A percentile compares a stretch with the other conserved stretches of the same genome.
phyloP scores from a whole-genome alignment of 2,329 filamentous ascomycete genomes.

The Xylaria sp. region DNA sequence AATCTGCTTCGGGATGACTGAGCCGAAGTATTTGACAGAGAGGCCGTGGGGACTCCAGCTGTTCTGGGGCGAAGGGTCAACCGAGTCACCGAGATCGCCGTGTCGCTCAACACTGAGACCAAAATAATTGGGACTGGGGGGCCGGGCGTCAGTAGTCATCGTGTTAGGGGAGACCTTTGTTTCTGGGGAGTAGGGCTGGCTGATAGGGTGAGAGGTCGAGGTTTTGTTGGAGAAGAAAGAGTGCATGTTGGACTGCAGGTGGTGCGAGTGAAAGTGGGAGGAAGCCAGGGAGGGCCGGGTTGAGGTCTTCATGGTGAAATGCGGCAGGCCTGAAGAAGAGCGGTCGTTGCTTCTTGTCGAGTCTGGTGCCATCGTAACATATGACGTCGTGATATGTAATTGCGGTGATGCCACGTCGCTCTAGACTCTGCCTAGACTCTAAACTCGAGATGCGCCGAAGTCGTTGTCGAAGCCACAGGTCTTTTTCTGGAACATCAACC shows the following conservation, averaged over 20 bases:
- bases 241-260: constrained; percentile 39
- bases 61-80: constrained; percentile 52
- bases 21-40: constrained; percentile 63
- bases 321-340: constrained; percentile 24
- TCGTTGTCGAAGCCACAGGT: constrained; percentile 4
- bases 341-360: constrained; percentile 28
- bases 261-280: constrained; percentile 29
- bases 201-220: constrained; percentile 50
- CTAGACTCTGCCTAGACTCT: background rate
- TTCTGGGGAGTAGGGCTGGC: constrained; percentile 47
- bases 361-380: constrained; percentile 28
- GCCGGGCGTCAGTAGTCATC: constrained; percentile 35
- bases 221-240: constrained; percentile 38
- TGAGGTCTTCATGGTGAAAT: constrained; percentile 34
- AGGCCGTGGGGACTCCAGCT: constrained; percentile 73
- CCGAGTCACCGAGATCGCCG: constrained; percentile 58
- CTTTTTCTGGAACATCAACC: constrained; percentile 7
- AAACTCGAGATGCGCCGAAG: background rate
- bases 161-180: constrained; percentile 37
- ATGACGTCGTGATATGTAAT: constrained; percentile 25
- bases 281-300: constrained; percentile 28
- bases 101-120: constrained; percentile 62
- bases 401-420: constrained; percentile 2
- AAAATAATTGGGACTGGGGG: constrained; percentile 81
- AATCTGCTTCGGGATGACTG: constrained; percentile 62